These are phyloP conservation scores for Mucor velutinosus DNA, from an alignment of 371 early-diverging fungal genomes.

Conservation along the genomic window DNA sequence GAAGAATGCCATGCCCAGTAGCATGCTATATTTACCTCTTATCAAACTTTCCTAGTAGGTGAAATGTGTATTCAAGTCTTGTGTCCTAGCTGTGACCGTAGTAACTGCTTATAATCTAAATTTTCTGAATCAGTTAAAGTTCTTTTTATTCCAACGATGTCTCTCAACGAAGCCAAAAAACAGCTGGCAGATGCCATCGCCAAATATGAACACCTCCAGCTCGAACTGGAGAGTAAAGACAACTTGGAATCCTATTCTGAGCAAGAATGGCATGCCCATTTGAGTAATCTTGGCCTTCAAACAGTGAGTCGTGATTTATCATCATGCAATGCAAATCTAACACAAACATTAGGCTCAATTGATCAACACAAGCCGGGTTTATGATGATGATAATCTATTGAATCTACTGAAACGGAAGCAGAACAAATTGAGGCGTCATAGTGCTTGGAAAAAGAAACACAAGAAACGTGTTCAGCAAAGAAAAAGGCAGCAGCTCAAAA, in stretches of 20 bases:
- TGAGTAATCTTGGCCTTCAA: slow-evolving; percentile 16
- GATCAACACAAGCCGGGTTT: slow-evolving; percentile 10
- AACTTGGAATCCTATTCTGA: slow-evolving; percentile 7
- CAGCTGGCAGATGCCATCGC: slow-evolving; percentile 21
- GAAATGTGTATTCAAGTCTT: too few species aligned
- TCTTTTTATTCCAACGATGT: slow-evolving; percentile 7
- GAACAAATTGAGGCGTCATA: slow-evolving; percentile 14
- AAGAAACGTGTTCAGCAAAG: slow-evolving; percentile 5
- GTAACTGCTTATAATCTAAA: too few species aligned
- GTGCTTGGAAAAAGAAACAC: slow-evolving; percentile 18
- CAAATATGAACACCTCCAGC: slow-evolving; percentile 13
- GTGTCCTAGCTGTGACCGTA: too few species aligned
- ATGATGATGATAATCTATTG: slow-evolving; percentile 5
- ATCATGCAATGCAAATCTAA: neutral
- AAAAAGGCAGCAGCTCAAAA: neutral
- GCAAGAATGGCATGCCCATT: slow-evolving; percentile 17
- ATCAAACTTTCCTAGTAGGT: too few species aligned
- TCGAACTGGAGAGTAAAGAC: neutral
- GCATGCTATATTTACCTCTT: too few species aligned
- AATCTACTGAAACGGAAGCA: slow-evolving; percentile 10
- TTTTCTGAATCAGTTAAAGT: too few species aligned
- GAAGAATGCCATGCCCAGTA: too few species aligned
- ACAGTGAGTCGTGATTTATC: slow-evolving; percentile 7
- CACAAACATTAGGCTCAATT: slow-evolving; percentile 17
- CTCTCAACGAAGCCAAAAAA: slow-evolving; percentile 15